phyloP scores from a whole-genome alignment of 2,329 filamentous ascomycete genomes.

The Xylariaceae sp. region DNA sequence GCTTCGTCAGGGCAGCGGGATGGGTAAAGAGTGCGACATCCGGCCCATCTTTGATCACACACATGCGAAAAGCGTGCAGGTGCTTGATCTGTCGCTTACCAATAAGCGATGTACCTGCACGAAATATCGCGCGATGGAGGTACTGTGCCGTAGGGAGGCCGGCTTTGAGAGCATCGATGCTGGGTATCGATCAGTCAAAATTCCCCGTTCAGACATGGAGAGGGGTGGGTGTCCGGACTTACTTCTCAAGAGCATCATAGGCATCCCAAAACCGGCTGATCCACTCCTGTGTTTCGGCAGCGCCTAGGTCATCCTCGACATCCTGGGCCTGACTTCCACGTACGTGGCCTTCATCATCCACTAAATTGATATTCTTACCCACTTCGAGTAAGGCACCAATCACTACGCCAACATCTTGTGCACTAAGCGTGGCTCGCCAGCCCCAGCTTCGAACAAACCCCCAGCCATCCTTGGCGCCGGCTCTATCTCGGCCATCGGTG shows the following conservation, averaged over 20 bases:
- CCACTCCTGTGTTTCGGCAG: conserved; percentile 57
- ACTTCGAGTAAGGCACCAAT: conserved; percentile 90
- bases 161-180: conserved; percentile 68
- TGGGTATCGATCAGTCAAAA: conserved; percentile 35
- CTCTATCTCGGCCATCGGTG: conserved; percentile 62
- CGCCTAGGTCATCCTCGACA: conserved; percentile 41
- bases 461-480: conserved; percentile 82
- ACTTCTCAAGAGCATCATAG: conserved; percentile 67
- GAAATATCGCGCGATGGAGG: conserved; percentile 85
- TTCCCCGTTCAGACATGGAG: background rate
- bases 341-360: conserved; percentile 32
- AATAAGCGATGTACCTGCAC: conserved; percentile 83
- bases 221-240: conserved; percentile 29
- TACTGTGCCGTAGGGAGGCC: conserved; percentile 81
- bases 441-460: conserved; percentile 97
- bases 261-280: conserved; percentile 64
- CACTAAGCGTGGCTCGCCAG: conserved; percentile 89
- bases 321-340: conserved; percentile 33
- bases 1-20: conserved; percentile 84
- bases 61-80: conserved; percentile 87
- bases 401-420: conserved; percentile 89
- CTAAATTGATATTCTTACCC: conserved; percentile 51
- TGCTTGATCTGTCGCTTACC: conserved; percentile 93
- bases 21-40: conserved; percentile 90
- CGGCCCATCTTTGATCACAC: conserved; percentile 89